Percentiles rank a stretch among this genome's conserved stretches.
Conservation (phyloP, 352 stramenopile species). For the Hyaloperonospora arabidopsidis region DNA sequence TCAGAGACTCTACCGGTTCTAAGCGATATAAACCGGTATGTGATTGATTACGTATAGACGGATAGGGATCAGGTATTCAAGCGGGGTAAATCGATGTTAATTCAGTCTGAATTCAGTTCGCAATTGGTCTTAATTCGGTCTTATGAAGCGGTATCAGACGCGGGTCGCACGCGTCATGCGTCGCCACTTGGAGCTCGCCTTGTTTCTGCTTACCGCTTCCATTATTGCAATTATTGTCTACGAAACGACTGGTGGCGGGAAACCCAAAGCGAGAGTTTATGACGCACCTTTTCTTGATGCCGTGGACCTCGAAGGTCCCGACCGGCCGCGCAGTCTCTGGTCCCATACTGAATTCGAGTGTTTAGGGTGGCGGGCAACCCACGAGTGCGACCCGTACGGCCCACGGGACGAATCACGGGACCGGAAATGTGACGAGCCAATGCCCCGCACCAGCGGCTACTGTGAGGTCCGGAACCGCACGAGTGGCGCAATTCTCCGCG, state of each 20-base stretch:
- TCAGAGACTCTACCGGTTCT: too few relatives aligned
- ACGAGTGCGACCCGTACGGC: conserved; percentile 53
- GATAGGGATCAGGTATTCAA: too few relatives aligned
- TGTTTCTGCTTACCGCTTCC: conserved; percentile 33
- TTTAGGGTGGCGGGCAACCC: conserved; percentile 61
- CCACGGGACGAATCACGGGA: conserved; percentile 36
- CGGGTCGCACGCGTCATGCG: conserved; percentile 28
- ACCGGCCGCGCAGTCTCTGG: conserved; percentile 35
- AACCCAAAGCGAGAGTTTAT: conserved; percentile 30
- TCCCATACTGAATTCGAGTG: conserved; percentile 60
- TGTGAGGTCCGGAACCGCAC: conserved; percentile 65
- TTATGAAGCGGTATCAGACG: conserved; percentile 4
- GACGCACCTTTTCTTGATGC: conserved; percentile 36
- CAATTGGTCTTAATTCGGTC: too few relatives aligned
- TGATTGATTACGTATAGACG: too few relatives aligned
- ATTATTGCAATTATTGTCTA: conserved; percentile 48
- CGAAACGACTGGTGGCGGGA: conserved; percentile 44
- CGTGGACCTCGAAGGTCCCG: conserved; percentile 33
- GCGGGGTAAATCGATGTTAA: too few relatives aligned
- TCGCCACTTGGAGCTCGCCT: conserved; percentile 34
- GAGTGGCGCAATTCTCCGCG: conserved; percentile 39
- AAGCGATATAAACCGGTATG: too few relatives aligned
- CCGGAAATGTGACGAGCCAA: conserved; percentile 33
- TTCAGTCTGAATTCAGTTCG: too few relatives aligned
- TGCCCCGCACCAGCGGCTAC: conserved; percentile 48